Conservation (phyloP, 805 yeast genomes). For the Yamadazyma sp. region DNA sequence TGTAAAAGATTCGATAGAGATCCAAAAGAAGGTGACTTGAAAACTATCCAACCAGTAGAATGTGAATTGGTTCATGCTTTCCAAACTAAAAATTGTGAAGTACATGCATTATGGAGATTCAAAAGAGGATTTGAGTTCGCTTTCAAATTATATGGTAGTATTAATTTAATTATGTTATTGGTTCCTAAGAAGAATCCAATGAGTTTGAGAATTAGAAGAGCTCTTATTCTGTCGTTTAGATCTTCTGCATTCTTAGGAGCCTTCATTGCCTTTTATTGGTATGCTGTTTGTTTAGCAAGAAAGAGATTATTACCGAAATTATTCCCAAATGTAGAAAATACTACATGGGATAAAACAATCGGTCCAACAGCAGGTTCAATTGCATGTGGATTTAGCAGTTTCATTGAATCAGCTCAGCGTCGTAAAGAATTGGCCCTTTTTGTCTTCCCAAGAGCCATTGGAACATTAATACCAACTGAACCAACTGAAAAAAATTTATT, state of each 20-base stretch:
- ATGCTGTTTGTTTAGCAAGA: slow-evolving; percentile 44
- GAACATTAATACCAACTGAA: slow-evolving; percentile 28
- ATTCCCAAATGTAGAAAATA: slow-evolving; percentile 32
- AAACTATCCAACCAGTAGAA: slow-evolving; percentile 27
- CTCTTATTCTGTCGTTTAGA: slow-evolving; percentile 27
- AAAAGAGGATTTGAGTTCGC: slow-evolving; percentile 41
- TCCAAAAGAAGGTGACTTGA: slow-evolving; percentile 24
- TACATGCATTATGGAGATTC: slow-evolving; percentile 46
- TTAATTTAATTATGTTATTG: slow-evolving; percentile 33
- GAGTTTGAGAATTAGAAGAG: slow-evolving; percentile 16
- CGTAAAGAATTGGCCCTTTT: slow-evolving; percentile 48
- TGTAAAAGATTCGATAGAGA: slow-evolving; percentile 33
- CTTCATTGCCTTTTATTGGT: slow-evolving; percentile 44
- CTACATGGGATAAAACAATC: slow-evolving; percentile 35
- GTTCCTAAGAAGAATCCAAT: slow-evolving; percentile 19
- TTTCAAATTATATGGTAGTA: slow-evolving; percentile 37
- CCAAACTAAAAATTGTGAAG: slow-evolving; percentile 37
- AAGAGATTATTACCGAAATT: slow-evolving; percentile 36
- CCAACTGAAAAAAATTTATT: slow-evolving; percentile 22
- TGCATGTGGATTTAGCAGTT: slow-evolving; percentile 40
- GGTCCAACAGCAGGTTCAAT: slow-evolving; percentile 41
- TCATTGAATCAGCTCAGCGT: slow-evolving; percentile 37
- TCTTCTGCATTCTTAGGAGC: slow-evolving; percentile 44
- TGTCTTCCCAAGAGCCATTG: slow-evolving; percentile 41
- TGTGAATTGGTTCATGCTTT: slow-evolving; percentile 43